Conservation (phyloP, 139 green algal genomes). For the Chlorella sp. region DNA sequence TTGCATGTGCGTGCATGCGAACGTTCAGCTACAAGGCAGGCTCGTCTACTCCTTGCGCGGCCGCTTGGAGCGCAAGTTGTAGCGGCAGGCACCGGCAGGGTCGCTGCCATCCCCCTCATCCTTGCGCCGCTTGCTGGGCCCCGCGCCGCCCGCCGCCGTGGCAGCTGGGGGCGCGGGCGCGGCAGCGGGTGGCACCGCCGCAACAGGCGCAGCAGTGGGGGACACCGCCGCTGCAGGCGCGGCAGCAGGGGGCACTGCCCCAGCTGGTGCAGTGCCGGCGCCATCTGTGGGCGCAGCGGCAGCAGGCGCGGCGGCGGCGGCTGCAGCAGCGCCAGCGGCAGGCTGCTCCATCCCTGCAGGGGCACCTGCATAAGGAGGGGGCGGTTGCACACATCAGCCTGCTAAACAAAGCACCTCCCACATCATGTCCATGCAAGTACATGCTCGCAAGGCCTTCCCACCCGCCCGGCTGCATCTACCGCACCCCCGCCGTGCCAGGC, state of each 20-base stretch:
- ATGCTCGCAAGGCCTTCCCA: too few relatives aligned
- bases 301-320: neutral
- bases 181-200: too few relatives aligned
- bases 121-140: neutral
- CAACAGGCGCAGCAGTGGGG: neutral
- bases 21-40: neutral
- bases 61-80: constrained; percentile 9
- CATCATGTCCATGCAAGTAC: too few relatives aligned
- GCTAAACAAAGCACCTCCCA: too few relatives aligned
- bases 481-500: too few relatives aligned
- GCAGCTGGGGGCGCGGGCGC: neutral
- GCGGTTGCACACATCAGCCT: neutral
- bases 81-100: neutral
- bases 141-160: neutral
- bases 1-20: neutral
- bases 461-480: too few relatives aligned
- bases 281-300: neutral
- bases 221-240: neutral
- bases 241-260: neutral
- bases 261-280: neutral
- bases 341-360: neutral
- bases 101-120: neutral
- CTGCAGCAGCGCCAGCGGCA: neutral
- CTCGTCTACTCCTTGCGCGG: neutral
- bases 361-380: too few relatives aligned